These are phyloP conservation scores for Phallus indusiatus DNA, from an alignment of 768 basidiomycete genomes.

Conservation along the genomic window DNA sequence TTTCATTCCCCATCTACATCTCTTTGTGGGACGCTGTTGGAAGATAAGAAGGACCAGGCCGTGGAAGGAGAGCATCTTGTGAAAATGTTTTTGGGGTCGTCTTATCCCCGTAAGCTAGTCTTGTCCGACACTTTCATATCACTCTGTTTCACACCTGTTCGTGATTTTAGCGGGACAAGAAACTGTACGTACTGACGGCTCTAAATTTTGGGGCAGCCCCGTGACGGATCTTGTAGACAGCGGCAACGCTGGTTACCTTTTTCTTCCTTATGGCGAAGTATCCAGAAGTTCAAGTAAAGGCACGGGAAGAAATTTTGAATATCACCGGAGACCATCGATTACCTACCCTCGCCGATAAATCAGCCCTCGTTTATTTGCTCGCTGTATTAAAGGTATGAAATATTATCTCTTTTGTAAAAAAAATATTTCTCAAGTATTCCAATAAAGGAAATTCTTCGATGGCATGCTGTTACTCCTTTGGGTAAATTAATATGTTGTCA, in stretches of 20 bases:
- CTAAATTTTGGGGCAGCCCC: not conserved
- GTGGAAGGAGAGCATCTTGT: not conserved
- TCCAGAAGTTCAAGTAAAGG: constrained; percentile 12
- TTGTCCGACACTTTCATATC: not conserved
- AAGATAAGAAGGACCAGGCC: not conserved
- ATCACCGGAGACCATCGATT: constrained; percentile 11
- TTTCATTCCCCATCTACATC: not conserved
- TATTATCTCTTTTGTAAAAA: not conserved
- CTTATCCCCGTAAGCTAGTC: not conserved
- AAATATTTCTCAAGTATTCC: not conserved
- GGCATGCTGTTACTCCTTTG: constrained; percentile 1
- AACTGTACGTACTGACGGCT: not conserved
- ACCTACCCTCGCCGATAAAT: constrained; percentile 8
- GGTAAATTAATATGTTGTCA: not conserved
- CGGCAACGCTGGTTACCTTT: not conserved
- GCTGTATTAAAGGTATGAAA: constrained; percentile 9
- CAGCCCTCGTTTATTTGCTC: constrained; percentile 11
- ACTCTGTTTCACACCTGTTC: not conserved
- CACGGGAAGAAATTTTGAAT: constrained; percentile 12
- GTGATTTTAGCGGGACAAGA: not conserved
- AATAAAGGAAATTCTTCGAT: not conserved
- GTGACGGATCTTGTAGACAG: not conserved
- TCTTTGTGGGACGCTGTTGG: not conserved
- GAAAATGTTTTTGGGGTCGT: not conserved
- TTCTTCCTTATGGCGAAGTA: not conserved